phyloP scores from a whole-genome alignment of 352 stramenopile species.

The Pythium volutum region DNA sequence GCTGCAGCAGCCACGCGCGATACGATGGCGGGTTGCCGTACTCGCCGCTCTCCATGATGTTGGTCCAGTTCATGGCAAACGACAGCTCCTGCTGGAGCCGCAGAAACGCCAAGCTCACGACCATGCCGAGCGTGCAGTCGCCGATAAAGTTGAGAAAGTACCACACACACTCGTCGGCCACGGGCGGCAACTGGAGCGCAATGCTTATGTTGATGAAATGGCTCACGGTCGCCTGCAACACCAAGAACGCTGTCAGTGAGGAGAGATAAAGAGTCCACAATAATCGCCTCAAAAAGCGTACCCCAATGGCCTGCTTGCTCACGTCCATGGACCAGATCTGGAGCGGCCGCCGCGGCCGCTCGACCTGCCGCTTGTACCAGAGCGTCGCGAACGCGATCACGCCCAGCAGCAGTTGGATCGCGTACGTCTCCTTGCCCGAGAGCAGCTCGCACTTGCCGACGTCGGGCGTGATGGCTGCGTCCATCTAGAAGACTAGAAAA shows the following conservation, averaged over 20 bases:
- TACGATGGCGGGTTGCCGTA: constrained; percentile 75
- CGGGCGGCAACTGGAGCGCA: constrained; percentile 63
- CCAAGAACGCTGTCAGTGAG: not conserved
- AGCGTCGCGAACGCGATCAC: constrained; percentile 65
- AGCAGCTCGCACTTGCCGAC: constrained; percentile 49
- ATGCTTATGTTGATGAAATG: constrained; percentile 77
- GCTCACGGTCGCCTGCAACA: constrained; percentile 40
- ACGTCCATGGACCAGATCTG: constrained; percentile 82
- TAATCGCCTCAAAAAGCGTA: constrained; percentile 17
- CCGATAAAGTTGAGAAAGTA: constrained; percentile 86
- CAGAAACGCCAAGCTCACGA: constrained; percentile 73
- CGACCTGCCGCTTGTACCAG: constrained; percentile 84
- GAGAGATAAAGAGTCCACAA: not conserved
- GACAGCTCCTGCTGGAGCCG: constrained; percentile 70
- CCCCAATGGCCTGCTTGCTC: constrained; percentile 79
- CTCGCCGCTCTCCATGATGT: constrained; percentile 73
- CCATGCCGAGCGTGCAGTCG: constrained; percentile 79
- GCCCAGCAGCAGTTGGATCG: constrained; percentile 64
- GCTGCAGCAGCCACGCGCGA: constrained; percentile 54
- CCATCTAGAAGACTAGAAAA: too few species aligned
- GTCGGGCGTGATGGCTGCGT: not conserved
- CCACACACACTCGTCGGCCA: constrained; percentile 83
- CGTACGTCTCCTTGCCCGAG: constrained; percentile 63
- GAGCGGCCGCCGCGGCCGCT: constrained; percentile 59
- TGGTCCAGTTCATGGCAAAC: constrained; percentile 67